Percentiles rank a stretch among this genome's conserved stretches.
Evolutionary conservation across 2,329 filamentous ascomycete species (phyloP).

Genomic region (Sclerotinia spermophila): DNA sequence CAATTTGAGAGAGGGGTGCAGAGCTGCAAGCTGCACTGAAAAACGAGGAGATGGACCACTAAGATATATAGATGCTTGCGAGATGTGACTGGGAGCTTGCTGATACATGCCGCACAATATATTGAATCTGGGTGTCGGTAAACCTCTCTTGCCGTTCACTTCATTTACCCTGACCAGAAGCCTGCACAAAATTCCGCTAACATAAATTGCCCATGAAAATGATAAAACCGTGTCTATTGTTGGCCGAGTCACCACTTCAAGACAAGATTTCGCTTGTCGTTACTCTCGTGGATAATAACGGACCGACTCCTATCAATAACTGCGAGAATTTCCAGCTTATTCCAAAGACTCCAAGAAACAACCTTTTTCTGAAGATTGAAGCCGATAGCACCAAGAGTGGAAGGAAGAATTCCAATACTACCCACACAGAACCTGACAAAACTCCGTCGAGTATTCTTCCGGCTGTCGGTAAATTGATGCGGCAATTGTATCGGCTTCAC

Average conservation of each 20-base stretch:
- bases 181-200: slow-evolving; percentile 19
- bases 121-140: slow-evolving; percentile 14
- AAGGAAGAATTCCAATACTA: slow-evolving; percentile 11
- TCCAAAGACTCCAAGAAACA: slow-evolving; percentile 6
- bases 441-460: slow-evolving; percentile 8
- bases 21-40: neutral
- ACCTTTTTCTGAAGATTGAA: neutral
- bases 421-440: slow-evolving; percentile 7
- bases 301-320: slow-evolving; percentile 15
- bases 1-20: neutral
- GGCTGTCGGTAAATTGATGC: slow-evolving; percentile 22
- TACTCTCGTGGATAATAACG: slow-evolving; percentile 12
- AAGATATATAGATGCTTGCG: slow-evolving; percentile 10
- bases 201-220: slow-evolving; percentile 23
- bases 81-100: neutral
- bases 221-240: slow-evolving; percentile 17
- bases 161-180: slow-evolving; percentile 14
- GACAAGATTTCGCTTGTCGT: neutral
- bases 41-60: slow-evolving; percentile 7
- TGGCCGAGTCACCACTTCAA: slow-evolving; percentile 14
- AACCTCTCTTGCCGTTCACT: slow-evolving; percentile 8
- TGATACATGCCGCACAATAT: slow-evolving; percentile 9
- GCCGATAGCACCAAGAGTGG: slow-evolving; percentile 4
- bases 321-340: slow-evolving; percentile 3
- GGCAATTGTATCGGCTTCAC: slow-evolving; percentile 20